These are phyloP conservation scores for Truncatella angustata DNA, from an alignment of 2,329 filamentous ascomycete genomes.

Conservation along the genomic window DNA sequence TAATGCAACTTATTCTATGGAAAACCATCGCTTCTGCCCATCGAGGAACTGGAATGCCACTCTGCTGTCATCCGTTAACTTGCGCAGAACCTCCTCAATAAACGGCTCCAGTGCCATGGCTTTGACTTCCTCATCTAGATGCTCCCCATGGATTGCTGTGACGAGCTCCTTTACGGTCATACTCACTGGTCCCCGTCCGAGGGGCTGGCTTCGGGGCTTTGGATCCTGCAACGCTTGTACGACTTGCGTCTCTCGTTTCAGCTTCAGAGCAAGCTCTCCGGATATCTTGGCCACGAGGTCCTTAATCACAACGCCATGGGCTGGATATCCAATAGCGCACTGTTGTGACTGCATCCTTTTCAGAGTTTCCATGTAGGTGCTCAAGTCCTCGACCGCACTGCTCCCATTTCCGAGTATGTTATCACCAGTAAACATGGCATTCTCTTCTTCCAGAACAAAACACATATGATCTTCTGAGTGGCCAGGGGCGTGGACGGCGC, in stretches of 20 bases:
- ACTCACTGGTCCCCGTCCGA: constrained; percentile 23
- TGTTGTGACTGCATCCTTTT: constrained; percentile 64
- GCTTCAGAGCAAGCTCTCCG: constrained; percentile 78
- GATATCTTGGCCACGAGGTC: constrained; percentile 67
- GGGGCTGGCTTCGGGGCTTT: not conserved
- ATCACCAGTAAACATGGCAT: constrained; percentile 82
- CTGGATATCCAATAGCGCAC: constrained; percentile 71
- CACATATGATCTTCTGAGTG: constrained; percentile 81
- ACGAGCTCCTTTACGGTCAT: constrained; percentile 42
- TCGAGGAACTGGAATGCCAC: constrained; percentile 38
- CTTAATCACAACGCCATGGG: constrained; percentile 75
- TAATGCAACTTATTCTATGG: too few relatives aligned
- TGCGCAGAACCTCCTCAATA: constrained; percentile 38
- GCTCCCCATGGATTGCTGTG: constrained; percentile 37
- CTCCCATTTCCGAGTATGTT: constrained; percentile 85
- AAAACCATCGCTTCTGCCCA: constrained; percentile 39
- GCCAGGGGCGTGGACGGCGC: constrained; percentile 46
- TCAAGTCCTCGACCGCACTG: constrained; percentile 75
- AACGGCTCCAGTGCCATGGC: constrained; percentile 40
- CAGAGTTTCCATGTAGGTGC: constrained; percentile 64
- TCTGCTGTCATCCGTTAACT: constrained; percentile 40
- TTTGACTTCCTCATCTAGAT: constrained; percentile 27
- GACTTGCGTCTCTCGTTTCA: constrained; percentile 74
- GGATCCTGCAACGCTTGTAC: constrained; percentile 53
- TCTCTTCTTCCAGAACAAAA: constrained; percentile 72